Evolutionary conservation across 257 asterid species (phyloP), one percentile per base, ranked within the genome.

Genomic region (Petrea volubilis): DNA sequence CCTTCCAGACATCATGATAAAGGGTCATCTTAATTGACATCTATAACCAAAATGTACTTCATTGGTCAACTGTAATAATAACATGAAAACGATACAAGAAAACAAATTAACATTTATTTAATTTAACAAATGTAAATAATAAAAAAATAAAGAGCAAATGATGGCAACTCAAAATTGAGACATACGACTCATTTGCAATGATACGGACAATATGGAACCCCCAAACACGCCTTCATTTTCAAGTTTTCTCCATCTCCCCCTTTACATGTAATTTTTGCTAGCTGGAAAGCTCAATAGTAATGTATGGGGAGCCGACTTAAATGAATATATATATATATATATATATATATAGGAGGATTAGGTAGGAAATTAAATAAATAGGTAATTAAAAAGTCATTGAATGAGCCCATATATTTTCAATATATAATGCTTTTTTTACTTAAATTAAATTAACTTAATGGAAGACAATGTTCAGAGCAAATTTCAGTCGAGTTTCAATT

Each of bases 21-120:
- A 34, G 43, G 27, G 77, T 53, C 51, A 53, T 13, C 33, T 27
- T 55, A 17, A 18, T 46, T 46, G 36, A 46, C 46, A 2, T 23
- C 21, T 58, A 31, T 29, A 15, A 7, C 25, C 50, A 14, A 53
- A 1, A 34, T 75, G 71, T 68, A 68, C 38, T 55, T 68, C 28
- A 43, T 4, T 61, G 46, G 80, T 76, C 76, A 62, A 69, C 7
- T 76, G 67, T 44, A 60, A 75, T 68, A 64, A 75, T 68, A 52
- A 28, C 74, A 17, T 59, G 62, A 74, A 49, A 74, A 74, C 69
- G 28, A 67, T 33, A 3, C 21, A 50, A 33, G 24, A 61, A 57
- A 24, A 3, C n/a, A 10, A 38, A 7, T 38, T 38, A 38, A 34
- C 7, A 60, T 15, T 7, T 13, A 28, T 6, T 0, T 14, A 14